Percentiles rank a stretch among this genome's conserved stretches.
These are phyloP conservation scores for Pyrenochaeta sp. DNA, from an alignment of 2,329 filamentous ascomycete genomes.

Conservation along the genomic window DNA sequence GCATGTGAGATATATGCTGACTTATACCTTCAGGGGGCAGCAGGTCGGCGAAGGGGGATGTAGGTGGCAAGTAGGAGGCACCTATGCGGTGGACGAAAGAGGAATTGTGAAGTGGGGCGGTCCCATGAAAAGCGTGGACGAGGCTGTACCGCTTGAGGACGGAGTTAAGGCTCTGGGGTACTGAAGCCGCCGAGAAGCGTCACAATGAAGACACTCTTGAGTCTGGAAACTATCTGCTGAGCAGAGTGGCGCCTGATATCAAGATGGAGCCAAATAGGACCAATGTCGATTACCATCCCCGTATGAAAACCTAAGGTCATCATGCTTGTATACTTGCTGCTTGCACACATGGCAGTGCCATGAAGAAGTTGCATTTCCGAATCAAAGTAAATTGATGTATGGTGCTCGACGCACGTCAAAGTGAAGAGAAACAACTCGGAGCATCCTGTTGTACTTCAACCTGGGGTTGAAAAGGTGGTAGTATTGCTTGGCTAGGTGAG, in stretches of 20 bases:
- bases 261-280: neutral
- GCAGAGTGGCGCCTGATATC: neutral
- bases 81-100: slow-evolving; percentile 43
- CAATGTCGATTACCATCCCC: too few relatives aligned
- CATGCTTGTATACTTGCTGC: too few relatives aligned
- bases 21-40: slow-evolving; percentile 26
- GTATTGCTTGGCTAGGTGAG: too few relatives aligned
- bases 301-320: too few relatives aligned
- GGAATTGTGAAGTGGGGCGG: slow-evolving; percentile 46
- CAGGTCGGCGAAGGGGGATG: slow-evolving; percentile 47
- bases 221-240: neutral
- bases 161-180: slow-evolving; percentile 42
- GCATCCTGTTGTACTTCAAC: too few relatives aligned
- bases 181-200: neutral
- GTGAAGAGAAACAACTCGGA: too few relatives aligned
- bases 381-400: neutral
- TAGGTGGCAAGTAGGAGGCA: slow-evolving; percentile 47
- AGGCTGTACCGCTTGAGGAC: slow-evolving; percentile 41
- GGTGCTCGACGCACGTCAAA: too few relatives aligned
- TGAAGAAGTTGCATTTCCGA: neutral
- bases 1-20: neutral
- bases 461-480: too few relatives aligned
- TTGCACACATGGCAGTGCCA: too few relatives aligned
- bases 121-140: slow-evolving; percentile 48
- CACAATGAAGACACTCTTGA: neutral